These are phyloP conservation scores for Apocynum venetum DNA, from an alignment of 257 asterid genomes.

Conservation along the genomic window DNA sequence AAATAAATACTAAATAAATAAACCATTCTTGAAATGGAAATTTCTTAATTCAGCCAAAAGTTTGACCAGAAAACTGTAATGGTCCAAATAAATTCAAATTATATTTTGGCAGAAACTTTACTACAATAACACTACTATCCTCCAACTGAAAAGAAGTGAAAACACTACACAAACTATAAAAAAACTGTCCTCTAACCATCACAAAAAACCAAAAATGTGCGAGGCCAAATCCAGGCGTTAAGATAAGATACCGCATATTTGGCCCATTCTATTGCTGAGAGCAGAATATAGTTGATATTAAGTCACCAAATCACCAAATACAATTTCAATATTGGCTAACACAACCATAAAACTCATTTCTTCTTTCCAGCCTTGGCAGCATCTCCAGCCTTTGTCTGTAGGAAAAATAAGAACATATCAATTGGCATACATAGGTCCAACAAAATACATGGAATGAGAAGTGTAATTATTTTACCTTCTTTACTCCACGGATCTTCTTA, in stretches of 20 bases:
- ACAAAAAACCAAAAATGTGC: background rate
- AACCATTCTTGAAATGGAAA: background rate
- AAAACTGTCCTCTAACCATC: background rate
- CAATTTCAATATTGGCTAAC: background rate
- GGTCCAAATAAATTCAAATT: background rate
- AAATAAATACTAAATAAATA: too few relatives aligned
- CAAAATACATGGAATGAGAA: background rate
- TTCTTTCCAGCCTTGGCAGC: conserved; percentile 84
- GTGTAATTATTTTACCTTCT: conserved; percentile 48
- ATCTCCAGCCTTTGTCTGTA: conserved; percentile 85
- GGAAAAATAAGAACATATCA: background rate
- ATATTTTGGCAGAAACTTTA: background rate
- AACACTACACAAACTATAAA: background rate
- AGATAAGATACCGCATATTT: background rate
- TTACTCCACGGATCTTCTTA: conserved; percentile 86
- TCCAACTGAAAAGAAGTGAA: background rate
- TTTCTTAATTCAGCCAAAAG: background rate
- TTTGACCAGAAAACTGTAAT: too few relatives aligned
- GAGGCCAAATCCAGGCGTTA: background rate
- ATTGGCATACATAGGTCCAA: background rate
- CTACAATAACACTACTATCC: background rate
- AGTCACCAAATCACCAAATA: background rate
- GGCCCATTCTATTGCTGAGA: background rate
- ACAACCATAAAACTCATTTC: conserved; percentile 35
- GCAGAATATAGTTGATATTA: background rate